Conservation (phyloP, 129 eudicot genomes). For the Glebionis coronaria region DNA sequence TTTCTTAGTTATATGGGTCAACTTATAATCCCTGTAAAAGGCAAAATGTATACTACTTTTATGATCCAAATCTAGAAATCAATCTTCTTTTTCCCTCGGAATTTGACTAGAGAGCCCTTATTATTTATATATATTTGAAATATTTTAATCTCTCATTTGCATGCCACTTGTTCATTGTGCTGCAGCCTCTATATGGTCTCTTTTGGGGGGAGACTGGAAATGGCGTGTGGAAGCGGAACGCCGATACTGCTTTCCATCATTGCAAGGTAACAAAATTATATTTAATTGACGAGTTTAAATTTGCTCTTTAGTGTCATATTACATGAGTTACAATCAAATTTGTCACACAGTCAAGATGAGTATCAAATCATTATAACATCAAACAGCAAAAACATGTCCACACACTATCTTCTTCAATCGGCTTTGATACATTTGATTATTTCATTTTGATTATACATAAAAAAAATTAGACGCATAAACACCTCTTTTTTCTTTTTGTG, state of each 20-base stretch:
- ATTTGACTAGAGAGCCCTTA: background rate
- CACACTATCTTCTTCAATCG: too few relatives aligned
- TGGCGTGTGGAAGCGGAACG: conserved; percentile 81
- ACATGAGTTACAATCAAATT: background rate
- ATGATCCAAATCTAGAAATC: background rate
- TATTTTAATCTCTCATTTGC: conserved; percentile 1
- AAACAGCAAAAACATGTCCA: too few relatives aligned
- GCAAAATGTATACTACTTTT: background rate
- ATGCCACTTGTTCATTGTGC: background rate
- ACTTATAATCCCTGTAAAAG: background rate
- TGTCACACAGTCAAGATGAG: too few relatives aligned
- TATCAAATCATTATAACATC: too few relatives aligned
- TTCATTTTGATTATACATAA: too few relatives aligned
- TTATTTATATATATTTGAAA: background rate
- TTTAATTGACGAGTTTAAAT: background rate
- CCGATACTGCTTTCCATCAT: conserved; percentile 70
- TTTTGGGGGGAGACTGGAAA: conserved; percentile 78
- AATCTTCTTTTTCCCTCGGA: background rate
- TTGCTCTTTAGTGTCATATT: background rate
- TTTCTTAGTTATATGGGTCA: background rate
- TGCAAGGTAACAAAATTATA: conserved; percentile 52
- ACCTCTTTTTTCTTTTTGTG: too few relatives aligned
- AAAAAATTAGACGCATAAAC: too few relatives aligned
- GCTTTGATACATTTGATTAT: too few relatives aligned
- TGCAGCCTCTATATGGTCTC: conserved; percentile 84